Base-by-base conservation (phyloP, 2,329 filamentous ascomycete species). In the Trichoderma endophyticum region DNA sequence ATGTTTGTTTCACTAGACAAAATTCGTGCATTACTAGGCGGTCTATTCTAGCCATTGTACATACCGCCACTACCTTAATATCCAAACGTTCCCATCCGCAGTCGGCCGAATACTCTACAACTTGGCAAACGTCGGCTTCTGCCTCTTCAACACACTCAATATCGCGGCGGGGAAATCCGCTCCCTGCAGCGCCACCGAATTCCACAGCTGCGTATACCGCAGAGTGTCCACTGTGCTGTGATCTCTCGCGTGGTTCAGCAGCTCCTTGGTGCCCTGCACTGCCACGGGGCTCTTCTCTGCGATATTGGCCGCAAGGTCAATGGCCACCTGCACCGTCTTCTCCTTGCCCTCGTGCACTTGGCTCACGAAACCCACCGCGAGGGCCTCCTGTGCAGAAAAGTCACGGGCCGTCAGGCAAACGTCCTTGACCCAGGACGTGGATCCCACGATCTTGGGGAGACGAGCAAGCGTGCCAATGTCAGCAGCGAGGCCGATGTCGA, bases 131-230 rank as follows among this genome's bases (percentile, higher is more conserved):
- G 85, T 92, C 14, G 94, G 92, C 79, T 89, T 95, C 75, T 86
- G 91, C 87, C 92, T 97, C 81, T 92, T 86, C 74, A 97, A 80
- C 9, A 92, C 92, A 51, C 92, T 93, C 79, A 92, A 79, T 79
- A 98, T 85, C 1, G 95, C 94, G 72, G 87, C 84, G 78, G 89
- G 83, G 57, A 97, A 87, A 84, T 98, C 95, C 67, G 86, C 84
- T 7, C 93, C 92, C 84, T 98, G 95, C 76, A 97, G 79, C 78
- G 93, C 92, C 3, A 90, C 92, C 76, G 90, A 88, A 79, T 98
- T 98, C 95, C 95, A 98, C 1, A 96, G 87, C 12, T 89, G 87
- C 4, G 95, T 97, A 81, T 97, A 98, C 72, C 89, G 89, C 80
- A 98, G 82, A 61, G 91, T 93, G 76, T 97, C 94, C 60, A 88